A percentile compares a stretch with the other conserved stretches of the same genome.
Evolutionary conservation across 75 land plant genomes (phyloP).

Genomic region (Gnetum montanum): DNA sequence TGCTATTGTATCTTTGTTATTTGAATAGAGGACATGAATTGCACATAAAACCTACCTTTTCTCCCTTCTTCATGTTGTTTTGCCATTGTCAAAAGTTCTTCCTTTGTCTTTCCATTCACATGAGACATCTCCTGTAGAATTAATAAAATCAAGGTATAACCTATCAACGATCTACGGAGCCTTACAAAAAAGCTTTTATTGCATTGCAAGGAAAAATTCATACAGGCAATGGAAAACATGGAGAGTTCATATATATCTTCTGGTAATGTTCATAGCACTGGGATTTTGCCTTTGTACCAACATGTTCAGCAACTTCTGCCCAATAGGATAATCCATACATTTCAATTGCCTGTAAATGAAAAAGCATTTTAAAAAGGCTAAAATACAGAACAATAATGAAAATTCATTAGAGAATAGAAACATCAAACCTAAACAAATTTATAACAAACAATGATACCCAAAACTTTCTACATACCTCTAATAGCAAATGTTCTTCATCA

Average conservation of each 20-base stretch:
- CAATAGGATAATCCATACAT: slow-evolving; percentile 95
- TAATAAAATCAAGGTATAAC: background rate
- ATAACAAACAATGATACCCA: too few relatives aligned
- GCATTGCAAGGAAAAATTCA: too few relatives aligned
- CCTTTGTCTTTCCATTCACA: slow-evolving; percentile 79
- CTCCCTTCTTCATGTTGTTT: slow-evolving; percentile 62
- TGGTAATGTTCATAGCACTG: slow-evolving; percentile 78
- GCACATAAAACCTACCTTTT: slow-evolving; percentile 44
- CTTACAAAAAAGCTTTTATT: too few relatives aligned
- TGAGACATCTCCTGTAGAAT: slow-evolving; percentile 79
- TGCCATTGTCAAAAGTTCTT: slow-evolving; percentile 88
- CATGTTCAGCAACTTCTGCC: slow-evolving; percentile 97
- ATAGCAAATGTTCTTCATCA: slow-evolving; percentile 87
- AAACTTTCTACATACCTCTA: slow-evolving; percentile 55
- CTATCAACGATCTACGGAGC: too few relatives aligned
- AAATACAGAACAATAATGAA: background rate
- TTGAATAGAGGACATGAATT: too few relatives aligned
- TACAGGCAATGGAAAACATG: slow-evolving; percentile 89
- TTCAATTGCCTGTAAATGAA: slow-evolving; percentile 65
- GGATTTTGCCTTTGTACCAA: slow-evolving; percentile 74
- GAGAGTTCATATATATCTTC: slow-evolving; percentile 70
- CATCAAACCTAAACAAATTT: background rate
- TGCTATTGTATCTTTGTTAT: too few relatives aligned
- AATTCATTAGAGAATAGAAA: background rate
- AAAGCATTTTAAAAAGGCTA: background rate